Evolutionary conservation across 331 rosid species (phyloP).

Genomic region (Quercus phellos): DNA sequence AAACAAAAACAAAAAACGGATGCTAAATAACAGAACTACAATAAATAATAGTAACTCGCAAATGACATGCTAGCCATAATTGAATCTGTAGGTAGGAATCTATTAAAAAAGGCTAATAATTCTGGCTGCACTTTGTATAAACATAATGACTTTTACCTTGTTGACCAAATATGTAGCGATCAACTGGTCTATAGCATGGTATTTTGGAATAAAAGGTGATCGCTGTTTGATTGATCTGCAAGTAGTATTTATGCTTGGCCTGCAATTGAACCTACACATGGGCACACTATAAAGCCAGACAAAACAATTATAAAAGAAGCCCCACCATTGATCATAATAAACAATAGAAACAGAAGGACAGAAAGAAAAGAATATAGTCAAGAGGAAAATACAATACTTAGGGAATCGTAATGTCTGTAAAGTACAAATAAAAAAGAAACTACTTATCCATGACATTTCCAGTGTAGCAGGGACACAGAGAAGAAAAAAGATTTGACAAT

Average conservation of each 20-base stretch:
- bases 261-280: conserved; percentile 40
- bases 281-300: conserved; percentile 7
- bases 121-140: neutral
- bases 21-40: neutral
- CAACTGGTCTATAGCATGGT: conserved; percentile 4
- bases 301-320: neutral
- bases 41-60: neutral
- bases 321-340: neutral
- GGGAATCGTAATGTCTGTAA: neutral
- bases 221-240: conserved; percentile 32
- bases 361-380: neutral
- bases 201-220: conserved; percentile 6
- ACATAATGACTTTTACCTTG: conserved; percentile 15
- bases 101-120: conserved; percentile 23
- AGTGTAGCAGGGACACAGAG: neutral
- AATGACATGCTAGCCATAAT: neutral
- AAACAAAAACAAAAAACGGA: neutral
- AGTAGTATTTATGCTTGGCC: conserved; percentile 30
- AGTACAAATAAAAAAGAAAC: neutral
- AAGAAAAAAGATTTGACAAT: neutral
- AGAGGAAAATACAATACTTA: neutral
- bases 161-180: conserved; percentile 39
- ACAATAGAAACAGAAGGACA: neutral
- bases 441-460: neutral
- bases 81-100: conserved; percentile 38